Conservation (phyloP, 306 rosid genomes). For the Lotus japonicus region DNA sequence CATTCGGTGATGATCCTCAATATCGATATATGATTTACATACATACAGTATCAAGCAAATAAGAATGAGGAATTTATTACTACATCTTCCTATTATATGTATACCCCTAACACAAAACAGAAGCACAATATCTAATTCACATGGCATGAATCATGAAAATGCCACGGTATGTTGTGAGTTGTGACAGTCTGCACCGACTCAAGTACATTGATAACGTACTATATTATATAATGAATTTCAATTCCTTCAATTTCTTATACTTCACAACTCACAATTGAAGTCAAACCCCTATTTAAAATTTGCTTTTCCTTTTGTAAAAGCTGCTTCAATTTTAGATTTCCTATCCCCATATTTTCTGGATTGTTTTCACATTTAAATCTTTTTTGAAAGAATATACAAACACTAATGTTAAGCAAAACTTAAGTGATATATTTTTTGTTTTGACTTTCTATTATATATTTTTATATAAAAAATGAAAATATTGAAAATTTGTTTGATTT, state of each 20-base stretch:
- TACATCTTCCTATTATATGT: not conserved
- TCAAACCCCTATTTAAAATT: not conserved
- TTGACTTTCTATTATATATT: too few species aligned
- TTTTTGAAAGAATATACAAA: not conserved
- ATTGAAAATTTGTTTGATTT: too few species aligned
- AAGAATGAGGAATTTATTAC: not conserved
- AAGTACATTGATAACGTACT: conserved; percentile 16
- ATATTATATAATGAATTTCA: not conserved
- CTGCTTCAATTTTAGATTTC: conserved; percentile 12
- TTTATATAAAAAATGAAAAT: too few species aligned
- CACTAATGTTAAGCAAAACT: too few species aligned
- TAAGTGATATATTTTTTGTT: too few species aligned
- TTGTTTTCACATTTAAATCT: too few species aligned
- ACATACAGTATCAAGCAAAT: not conserved
- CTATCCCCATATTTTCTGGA: not conserved
- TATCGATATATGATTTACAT: not conserved
- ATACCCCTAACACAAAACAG: not conserved
- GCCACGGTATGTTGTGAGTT: not conserved
- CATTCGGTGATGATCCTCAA: not conserved
- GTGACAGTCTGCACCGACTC: conserved; percentile 24
- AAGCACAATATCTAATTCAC: conserved; percentile 11
- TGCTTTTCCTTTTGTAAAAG: not conserved
- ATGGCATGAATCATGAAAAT: conserved; percentile 19
- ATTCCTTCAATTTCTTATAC: not conserved
- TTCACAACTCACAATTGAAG: not conserved